Percentiles rank a stretch among this genome's conserved stretches.
phyloP scores from a whole-genome alignment of 2,329 filamentous ascomycete genomes.

The Rhynchosporium secalis region DNA sequence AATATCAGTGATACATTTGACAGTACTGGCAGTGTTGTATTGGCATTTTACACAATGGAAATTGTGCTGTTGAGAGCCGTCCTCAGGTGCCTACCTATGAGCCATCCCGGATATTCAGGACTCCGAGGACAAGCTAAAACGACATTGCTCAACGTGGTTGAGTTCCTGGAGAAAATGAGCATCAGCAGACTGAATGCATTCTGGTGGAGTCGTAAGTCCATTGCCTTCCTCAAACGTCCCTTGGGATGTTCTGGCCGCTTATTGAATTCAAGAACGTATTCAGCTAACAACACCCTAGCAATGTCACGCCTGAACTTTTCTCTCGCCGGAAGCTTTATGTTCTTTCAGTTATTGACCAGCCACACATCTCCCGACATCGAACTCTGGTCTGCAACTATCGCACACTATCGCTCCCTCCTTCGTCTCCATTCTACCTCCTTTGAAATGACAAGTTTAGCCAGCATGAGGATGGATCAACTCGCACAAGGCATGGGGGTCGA shows the following conservation, averaged over 20 bases:
- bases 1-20: slow-evolving; percentile 24
- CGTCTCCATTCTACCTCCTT: slow-evolving; percentile 24
- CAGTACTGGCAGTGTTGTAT: slow-evolving; percentile 25
- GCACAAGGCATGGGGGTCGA: slow-evolving; percentile 31
- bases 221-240: background rate
- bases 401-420: slow-evolving; percentile 31
- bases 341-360: slow-evolving; percentile 33
- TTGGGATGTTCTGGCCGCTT: background rate
- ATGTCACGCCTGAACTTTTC: slow-evolving; percentile 32
- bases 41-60: slow-evolving; percentile 31
- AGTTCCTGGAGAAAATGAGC: slow-evolving; percentile 32
- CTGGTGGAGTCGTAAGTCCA: slow-evolving; percentile 35
- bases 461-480: slow-evolving; percentile 31
- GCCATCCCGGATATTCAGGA: slow-evolving; percentile 20
- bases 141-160: slow-evolving; percentile 23
- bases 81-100: slow-evolving; percentile 27
- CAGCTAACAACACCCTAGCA: slow-evolving; percentile 21
- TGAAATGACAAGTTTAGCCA: slow-evolving; percentile 32
- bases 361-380: slow-evolving; percentile 31
- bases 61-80: slow-evolving; percentile 31
- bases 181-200: slow-evolving; percentile 30
- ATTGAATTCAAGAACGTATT: background rate
- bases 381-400: slow-evolving; percentile 33
- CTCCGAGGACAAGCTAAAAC: slow-evolving; percentile 26
- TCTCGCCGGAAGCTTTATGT: slow-evolving; percentile 33